These are phyloP conservation scores for Neobulgaria alba DNA, from an alignment of 2,329 filamentous ascomycete species.

Conservation along the genomic window DNA sequence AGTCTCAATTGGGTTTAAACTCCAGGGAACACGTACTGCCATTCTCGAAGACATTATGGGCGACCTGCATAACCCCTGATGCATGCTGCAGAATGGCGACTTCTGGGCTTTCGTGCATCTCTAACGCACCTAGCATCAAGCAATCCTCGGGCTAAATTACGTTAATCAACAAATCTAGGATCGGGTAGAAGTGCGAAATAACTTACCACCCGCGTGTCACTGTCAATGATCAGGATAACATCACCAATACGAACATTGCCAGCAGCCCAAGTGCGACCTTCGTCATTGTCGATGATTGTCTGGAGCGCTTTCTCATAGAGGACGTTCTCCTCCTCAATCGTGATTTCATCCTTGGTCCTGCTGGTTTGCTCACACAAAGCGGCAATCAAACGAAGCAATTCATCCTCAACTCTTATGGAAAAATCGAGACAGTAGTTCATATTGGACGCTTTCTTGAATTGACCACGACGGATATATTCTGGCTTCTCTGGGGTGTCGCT, in stretches of 20 bases:
- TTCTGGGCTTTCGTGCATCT: constrained; percentile 72
- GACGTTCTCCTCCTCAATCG: constrained; percentile 55
- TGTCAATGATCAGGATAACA: constrained; percentile 72
- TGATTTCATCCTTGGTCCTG: constrained; percentile 50
- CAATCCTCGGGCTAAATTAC: constrained; percentile 43
- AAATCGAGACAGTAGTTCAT: constrained; percentile 13
- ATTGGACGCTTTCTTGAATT: constrained; percentile 31
- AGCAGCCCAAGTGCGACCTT: constrained; percentile 68
- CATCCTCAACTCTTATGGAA: constrained; percentile 13
- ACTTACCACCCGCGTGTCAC: constrained; percentile 58
- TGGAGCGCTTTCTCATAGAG: constrained; percentile 58
- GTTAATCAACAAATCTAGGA: background rate
- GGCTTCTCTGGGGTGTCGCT: background rate
- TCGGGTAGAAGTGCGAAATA: background rate
- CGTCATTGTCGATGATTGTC: constrained; percentile 51
- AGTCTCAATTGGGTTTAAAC: too few relatives aligned
- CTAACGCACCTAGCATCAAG: constrained; percentile 67
- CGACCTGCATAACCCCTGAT: constrained; percentile 72
- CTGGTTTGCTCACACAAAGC: constrained; percentile 31
- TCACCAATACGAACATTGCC: constrained; percentile 82
- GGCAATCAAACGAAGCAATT: constrained; percentile 17
- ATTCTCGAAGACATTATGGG: constrained; percentile 62
- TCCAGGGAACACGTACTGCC: constrained; percentile 29
- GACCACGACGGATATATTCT: constrained; percentile 49
- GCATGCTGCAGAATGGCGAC: constrained; percentile 73